Evolutionary conservation across 2,329 filamentous ascomycete genomes (phyloP).

Genomic region (Sporothrix globosa): DNA sequence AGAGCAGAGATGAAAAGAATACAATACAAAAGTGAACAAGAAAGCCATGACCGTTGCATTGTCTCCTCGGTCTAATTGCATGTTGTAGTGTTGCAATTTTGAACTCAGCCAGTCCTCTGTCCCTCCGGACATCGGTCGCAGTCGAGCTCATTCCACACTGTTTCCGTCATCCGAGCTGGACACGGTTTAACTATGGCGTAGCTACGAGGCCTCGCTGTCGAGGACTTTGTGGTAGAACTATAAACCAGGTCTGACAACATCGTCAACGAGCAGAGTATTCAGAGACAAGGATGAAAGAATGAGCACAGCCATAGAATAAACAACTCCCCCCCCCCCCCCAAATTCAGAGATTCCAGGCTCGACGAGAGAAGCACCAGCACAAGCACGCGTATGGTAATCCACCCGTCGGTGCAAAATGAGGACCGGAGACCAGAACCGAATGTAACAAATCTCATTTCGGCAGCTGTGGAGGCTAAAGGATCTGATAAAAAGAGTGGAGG

Average conservation of each 20-base stretch:
- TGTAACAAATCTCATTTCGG: slow-evolving; percentile 9
- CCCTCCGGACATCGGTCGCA: not conserved
- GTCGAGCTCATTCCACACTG: not conserved
- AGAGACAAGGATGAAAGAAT: not conserved
- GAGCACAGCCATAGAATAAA: not conserved
- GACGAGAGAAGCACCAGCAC: not conserved
- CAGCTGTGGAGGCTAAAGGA: slow-evolving; percentile 21
- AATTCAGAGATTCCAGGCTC: not conserved
- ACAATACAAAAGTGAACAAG: not conserved
- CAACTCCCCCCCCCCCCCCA: no score
- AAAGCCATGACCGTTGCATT: not conserved
- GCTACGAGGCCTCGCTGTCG: slow-evolving; percentile 14
- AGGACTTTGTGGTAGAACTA: not conserved
- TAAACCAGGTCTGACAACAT: not conserved
- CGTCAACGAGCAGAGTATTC: not conserved
- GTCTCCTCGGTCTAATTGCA: not conserved
- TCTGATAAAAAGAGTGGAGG: slow-evolving; percentile 24
- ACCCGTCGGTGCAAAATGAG: slow-evolving; percentile 17
- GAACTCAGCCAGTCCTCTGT: no score
- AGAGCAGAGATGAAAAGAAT: no score
- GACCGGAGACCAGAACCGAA: not conserved
- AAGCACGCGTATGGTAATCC: slow-evolving; percentile 27
- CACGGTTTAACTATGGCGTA: not conserved
- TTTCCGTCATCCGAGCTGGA: slow-evolving; percentile 2
- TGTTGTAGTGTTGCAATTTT: not conserved